These are phyloP conservation scores for Pulveroboletus ravenelii DNA, from an alignment of 768 basidiomycete genomes.

Conservation along the genomic window DNA sequence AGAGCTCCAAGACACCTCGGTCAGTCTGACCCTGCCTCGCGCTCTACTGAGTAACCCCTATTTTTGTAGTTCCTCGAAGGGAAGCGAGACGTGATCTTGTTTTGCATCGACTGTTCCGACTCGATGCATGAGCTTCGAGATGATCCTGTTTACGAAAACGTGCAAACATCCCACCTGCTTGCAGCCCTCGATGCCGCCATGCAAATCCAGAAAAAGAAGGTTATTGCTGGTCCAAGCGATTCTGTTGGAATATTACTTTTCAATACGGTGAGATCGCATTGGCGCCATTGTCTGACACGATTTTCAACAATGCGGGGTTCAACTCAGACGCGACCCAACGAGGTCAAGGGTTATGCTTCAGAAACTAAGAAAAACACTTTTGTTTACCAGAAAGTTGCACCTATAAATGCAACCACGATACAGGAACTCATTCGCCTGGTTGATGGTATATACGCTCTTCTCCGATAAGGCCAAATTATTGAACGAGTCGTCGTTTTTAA, in stretches of 20 bases:
- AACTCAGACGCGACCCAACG: conserved; percentile 22
- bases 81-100: conserved; percentile 84
- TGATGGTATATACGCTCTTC: conserved; percentile 50
- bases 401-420: conserved; percentile 76
- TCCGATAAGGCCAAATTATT: neutral
- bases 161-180: conserved; percentile 71
- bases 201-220: conserved; percentile 86
- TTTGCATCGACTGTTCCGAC: conserved; percentile 90
- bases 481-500: conserved; percentile 26
- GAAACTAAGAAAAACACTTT: conserved; percentile 68
- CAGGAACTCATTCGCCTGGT: conserved; percentile 73
- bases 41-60: conserved; percentile 10
- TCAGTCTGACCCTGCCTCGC: conserved; percentile 28
- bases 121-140: conserved; percentile 79
- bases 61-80: conserved; percentile 57
- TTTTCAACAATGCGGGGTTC: neutral
- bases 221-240: conserved; percentile 84
- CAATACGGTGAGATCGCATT: conserved; percentile 67
- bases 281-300: neutral
- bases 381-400: conserved; percentile 71
- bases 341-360: conserved; percentile 38
- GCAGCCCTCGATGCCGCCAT: conserved; percentile 78
- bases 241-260: conserved; percentile 87
- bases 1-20: conserved; percentile 68
- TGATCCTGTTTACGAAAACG: conserved; percentile 59